Evolutionary conservation across 129 eudicot genomes (phyloP), one percentile per base, ranked within the genome.

Genomic region (Silybum marianum): DNA sequence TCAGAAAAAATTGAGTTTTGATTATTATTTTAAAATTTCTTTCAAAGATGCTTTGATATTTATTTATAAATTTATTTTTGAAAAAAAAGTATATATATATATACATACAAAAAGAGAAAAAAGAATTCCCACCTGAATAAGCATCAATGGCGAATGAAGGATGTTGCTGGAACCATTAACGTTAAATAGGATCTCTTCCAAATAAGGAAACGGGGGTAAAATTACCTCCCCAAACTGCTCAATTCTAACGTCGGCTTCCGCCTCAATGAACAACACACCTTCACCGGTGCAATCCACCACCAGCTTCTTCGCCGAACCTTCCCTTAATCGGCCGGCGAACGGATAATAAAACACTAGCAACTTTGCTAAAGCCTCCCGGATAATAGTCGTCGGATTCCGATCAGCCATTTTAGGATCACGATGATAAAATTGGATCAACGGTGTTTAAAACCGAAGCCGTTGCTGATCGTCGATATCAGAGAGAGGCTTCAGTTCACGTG

Each of bases 191-290:
- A 86, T 42, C 74, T 86, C 78, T 9, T 58, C 80, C 54, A 76
- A 58, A 76, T 32, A 32, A 32, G 36, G 36, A 32, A 32, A 32
- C 36, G 36, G 36, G 4, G 36, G 36, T 32, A 32, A 23, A 16
- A 76, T 9, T 25, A n/a, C n/a, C 2, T 76, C 71, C 19, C 80
- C 80, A 12, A 86, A 46, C 69, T 74, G 65, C 8, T 78, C 79
- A 16, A 87, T 16, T 2, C 73, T 71, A 9, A 82, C 81, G 34
- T 83, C 83, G 0, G 91, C 88, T 26, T 79, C 85, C 0, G 87
- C 89, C 76, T 88, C 89, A 2, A 80, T 74, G 13, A 88, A 88
- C 62, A 88, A 24, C 18, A 74, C 81, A 28, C 91, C 91, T 32
- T 86, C 77, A 25, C 68, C 86, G 1, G 62, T 69, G 75, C 89